Percentiles rank a stretch among this genome's conserved stretches.
These are phyloP conservation scores for Bruguiera sexangula DNA, from an alignment of 345 rosid genomes.

Conservation along the genomic window DNA sequence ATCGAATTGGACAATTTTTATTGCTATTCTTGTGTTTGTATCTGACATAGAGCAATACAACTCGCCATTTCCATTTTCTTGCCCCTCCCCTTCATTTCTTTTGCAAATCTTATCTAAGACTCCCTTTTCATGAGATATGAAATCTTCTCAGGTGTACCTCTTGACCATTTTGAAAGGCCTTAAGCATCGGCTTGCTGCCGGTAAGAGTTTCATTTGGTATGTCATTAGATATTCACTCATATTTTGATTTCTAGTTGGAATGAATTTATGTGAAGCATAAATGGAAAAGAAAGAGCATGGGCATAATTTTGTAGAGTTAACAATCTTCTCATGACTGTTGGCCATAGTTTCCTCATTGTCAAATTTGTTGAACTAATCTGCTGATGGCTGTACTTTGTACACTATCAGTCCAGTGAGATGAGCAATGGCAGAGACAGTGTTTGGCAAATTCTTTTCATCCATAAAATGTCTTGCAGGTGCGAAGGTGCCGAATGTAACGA, in stretches of 20 bases:
- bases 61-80: too few relatives aligned
- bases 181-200: slow-evolving; percentile 86
- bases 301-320: neutral
- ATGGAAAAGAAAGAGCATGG: neutral
- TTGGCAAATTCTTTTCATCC: neutral
- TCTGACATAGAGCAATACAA: neutral
- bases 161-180: slow-evolving; percentile 76
- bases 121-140: slow-evolving; percentile 9
- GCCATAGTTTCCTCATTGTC: too few relatives aligned
- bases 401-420: too few relatives aligned
- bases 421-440: too few relatives aligned
- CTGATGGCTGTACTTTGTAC: neutral
- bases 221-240: slow-evolving; percentile 14
- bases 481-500: slow-evolving; percentile 61
- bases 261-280: neutral
- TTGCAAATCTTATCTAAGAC: too few relatives aligned
- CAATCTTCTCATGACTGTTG: neutral
- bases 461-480: slow-evolving; percentile 47
- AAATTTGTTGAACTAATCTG: neutral
- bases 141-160: slow-evolving; percentile 67
- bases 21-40: neutral
- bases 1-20: neutral
- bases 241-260: too few relatives aligned
- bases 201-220: slow-evolving; percentile 28
- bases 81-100: too few relatives aligned